Base-by-base conservation (phyloP, 2,329 filamentous ascomycete genomes). In the Calonectria pseudoreteaudii region DNA sequence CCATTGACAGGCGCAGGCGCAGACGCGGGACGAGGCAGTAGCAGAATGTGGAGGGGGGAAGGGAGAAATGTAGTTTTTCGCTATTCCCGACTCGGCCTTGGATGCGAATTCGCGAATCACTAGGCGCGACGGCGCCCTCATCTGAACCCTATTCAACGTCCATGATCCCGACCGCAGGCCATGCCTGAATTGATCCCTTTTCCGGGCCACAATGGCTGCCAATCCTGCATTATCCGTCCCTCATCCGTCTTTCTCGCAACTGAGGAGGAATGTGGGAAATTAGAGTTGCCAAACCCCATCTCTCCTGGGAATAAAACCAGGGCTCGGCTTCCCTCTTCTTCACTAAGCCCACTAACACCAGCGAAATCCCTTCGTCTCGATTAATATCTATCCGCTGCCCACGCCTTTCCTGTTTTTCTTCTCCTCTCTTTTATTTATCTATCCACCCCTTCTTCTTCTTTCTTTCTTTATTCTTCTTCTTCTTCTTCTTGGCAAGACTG, bases 51-150 rank as follows among this genome's bases (percentile, higher is more conserved):
- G n/a, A n/a, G n/a, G n/a, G n/a, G n/a, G n/a, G 23, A n/a, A 28
- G 44, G 23, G 23, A 44, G n/a, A 65, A 14, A 49, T 34, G 31
- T 34, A 62, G 7, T 30, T 28, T 26, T 28, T 62, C 65, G 60
- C 71, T 66, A 73, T 50, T 69, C 71, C 66, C 38, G 38, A 66
- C 60, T 70, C 50, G 71, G 71, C 58, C 60, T 60, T 58, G 26
- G 60, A 73, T 73, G 71, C 71, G 71, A 73, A 73, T 68, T 47
- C 49, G 38, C 56, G 70, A 73, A 69, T 69, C 71, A 69, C 65
- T 31, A 50, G 34, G 62, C 31, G 44, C 9, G 23, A 50, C 23
- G 20, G 10, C 52, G 53, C 70, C 44, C 66, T 38, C 16, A 18
- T 53, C 62, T n/a, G 41, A 53, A 44, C 68, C 44, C 68, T 53